These are phyloP conservation scores for Petunia hybrid DNA, from an alignment of 305 asterid genomes.

Conservation along the genomic window DNA sequence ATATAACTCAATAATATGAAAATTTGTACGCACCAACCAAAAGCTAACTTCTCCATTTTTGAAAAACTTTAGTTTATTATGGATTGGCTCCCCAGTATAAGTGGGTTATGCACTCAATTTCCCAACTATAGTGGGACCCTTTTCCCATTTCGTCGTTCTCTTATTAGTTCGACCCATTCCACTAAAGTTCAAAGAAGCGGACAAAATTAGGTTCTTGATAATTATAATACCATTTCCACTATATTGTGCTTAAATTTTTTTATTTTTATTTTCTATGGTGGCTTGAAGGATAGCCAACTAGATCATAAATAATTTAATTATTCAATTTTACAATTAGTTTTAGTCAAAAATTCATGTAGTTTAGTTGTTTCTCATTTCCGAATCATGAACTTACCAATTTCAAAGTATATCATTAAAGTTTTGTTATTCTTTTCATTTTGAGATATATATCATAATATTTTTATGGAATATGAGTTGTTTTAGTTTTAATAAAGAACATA, in stretches of 20 bases:
- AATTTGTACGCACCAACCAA: too few relatives aligned
- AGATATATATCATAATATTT: too few relatives aligned
- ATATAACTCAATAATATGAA: too few relatives aligned
- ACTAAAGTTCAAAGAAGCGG: constrained; percentile 4
- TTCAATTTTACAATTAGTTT: not conserved
- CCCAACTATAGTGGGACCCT: constrained; percentile 22
- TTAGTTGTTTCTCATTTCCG: too few relatives aligned
- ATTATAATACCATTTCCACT: constrained; percentile 1
- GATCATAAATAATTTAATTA: not conserved
- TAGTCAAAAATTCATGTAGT: not conserved
- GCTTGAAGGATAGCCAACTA: not conserved
- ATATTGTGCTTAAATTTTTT: not conserved
- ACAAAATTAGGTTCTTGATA: constrained; percentile 32
- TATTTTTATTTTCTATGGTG: not conserved
- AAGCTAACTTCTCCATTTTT: too few relatives aligned
- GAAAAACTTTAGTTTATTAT: not conserved
- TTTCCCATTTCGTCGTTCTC: constrained; percentile 20
- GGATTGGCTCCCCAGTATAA: constrained; percentile 16
- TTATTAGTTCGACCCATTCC: constrained; percentile 23
- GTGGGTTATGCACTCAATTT: constrained; percentile 29
- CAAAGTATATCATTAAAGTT: not conserved
- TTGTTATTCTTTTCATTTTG: not conserved
- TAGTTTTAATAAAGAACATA: too few relatives aligned
- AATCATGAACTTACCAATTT: not conserved
- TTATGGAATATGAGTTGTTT: too few relatives aligned